These are phyloP conservation scores for Conticribra guillardii DNA, from an alignment of 108 stramenopile species.

Conservation along the genomic window DNA sequence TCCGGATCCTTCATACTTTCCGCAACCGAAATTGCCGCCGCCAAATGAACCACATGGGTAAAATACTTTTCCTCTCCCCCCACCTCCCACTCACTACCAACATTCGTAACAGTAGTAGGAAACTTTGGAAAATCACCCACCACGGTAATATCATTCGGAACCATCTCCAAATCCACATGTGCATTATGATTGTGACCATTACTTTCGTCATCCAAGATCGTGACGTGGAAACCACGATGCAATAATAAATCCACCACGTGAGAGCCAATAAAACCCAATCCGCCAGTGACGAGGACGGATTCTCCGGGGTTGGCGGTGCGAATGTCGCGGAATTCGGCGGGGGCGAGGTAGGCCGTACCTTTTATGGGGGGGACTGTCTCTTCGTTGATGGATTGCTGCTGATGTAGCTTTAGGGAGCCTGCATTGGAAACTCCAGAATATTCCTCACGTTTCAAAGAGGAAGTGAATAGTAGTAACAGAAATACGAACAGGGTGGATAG, in stretches of 20 bases:
- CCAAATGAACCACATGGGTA: conserved; percentile 66
- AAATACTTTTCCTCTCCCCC: conserved; percentile 22
- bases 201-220: conserved; percentile 77
- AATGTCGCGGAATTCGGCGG: conserved; percentile 34
- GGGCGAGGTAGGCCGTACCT: conserved; percentile 32
- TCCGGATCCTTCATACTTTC: conserved; percentile 54
- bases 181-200: conserved; percentile 54
- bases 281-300: conserved; percentile 81
- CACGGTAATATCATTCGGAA: conserved; percentile 48
- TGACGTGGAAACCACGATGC: conserved; percentile 76
- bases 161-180: conserved; percentile 30
- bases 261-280: conserved; percentile 84
- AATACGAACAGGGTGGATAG: neutral
- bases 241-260: conserved; percentile 70
- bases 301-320: conserved; percentile 32
- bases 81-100: conserved; percentile 28
- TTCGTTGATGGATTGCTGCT: neutral
- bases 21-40: conserved; percentile 67
- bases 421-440: no score
- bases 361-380: conserved; percentile 22
- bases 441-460: no score
- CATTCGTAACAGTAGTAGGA: conserved; percentile 43
- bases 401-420: neutral
- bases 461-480: no score
- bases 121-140: conserved; percentile 37